Conservation (phyloP, 306 rosid species). For the Casuarina equisetifolia region DNA sequence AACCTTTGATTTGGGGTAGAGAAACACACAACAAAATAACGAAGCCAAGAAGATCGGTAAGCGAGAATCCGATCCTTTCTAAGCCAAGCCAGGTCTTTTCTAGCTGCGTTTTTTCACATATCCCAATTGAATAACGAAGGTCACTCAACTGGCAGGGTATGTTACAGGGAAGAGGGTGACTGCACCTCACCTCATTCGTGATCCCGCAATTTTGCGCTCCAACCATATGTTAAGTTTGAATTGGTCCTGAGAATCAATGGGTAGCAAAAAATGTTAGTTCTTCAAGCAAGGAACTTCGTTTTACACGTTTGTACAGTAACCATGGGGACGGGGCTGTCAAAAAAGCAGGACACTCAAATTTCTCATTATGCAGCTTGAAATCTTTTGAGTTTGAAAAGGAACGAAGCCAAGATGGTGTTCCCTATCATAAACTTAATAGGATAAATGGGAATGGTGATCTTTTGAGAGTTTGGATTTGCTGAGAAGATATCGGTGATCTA, state of each 20-base stretch:
- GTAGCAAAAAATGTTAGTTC: neutral
- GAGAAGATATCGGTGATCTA: neutral
- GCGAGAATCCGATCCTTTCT: too few relatives aligned
- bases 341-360: neutral
- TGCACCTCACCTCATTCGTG: neutral
- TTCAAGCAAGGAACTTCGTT: neutral
- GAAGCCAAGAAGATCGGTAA: too few relatives aligned
- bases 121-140: neutral
- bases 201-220: neutral
- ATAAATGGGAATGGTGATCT: neutral
- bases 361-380: conserved; percentile 1
- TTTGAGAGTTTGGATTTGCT: neutral
- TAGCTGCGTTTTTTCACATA: neutral
- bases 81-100: too few relatives aligned
- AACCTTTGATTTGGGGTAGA: too few relatives aligned
- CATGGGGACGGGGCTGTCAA: too few relatives aligned
- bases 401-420: too few relatives aligned
- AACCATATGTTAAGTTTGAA: neutral
- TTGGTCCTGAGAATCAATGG: neutral
- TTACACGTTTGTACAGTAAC: too few relatives aligned
- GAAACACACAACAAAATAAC: too few relatives aligned
- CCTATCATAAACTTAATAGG: too few relatives aligned
- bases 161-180: neutral
- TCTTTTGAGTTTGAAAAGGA: too few relatives aligned
- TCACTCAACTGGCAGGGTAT: neutral